Evolutionary conservation across 139 green algal species (phyloP).

Genomic region (Chlorella sp.): DNA sequence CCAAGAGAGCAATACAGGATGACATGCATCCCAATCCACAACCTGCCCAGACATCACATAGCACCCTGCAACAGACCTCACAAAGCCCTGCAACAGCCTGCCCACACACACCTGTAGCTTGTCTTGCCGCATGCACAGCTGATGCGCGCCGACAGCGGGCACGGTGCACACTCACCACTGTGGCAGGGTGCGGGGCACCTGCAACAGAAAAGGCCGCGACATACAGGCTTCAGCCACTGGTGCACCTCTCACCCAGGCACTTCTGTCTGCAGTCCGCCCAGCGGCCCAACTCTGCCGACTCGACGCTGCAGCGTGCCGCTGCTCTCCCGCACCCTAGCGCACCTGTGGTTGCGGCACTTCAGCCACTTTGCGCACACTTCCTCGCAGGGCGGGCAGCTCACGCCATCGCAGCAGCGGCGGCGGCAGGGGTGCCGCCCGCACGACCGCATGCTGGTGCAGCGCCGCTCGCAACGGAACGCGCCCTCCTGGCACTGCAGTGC

Average conservation of each 20-base stretch:
- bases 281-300: no score
- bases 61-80: no score
- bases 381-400: slow-evolving; percentile 83
- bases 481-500: slow-evolving; percentile 60
- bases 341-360: slow-evolving; percentile 58
- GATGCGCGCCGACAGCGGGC: slow-evolving; percentile 73
- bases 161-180: slow-evolving; percentile 79
- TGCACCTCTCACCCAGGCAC: no score
- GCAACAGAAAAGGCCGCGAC: no score
- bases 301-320: background rate
- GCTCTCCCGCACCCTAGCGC: background rate
- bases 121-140: slow-evolving; percentile 77
- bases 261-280: no score
- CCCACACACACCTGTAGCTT: slow-evolving; percentile 45
- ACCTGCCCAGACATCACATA: no score
- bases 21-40: no score
- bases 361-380: slow-evolving; percentile 80
- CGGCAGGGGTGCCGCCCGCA: slow-evolving; percentile 86
- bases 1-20: no score
- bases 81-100: background rate
- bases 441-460: slow-evolving; percentile 64
- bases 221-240: no score
- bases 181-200: slow-evolving; percentile 80
- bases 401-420: slow-evolving; percentile 86
- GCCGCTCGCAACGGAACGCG: slow-evolving; percentile 75